Conservation (phyloP, 495 filamentous ascomycete genomes). For the Neurospora sp. region DNA sequence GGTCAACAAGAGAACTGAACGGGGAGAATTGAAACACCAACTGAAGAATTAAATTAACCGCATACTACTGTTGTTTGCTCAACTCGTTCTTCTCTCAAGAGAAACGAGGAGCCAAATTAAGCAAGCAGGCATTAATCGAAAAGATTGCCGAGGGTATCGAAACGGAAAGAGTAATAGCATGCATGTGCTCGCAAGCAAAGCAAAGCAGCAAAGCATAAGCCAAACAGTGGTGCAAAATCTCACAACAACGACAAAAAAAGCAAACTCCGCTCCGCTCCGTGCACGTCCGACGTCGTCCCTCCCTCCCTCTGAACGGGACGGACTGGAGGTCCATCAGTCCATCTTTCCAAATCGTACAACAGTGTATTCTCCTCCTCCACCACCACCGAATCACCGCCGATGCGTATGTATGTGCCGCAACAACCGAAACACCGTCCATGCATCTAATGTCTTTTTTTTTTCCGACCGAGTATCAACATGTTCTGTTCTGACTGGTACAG, state of each 20-base stretch:
- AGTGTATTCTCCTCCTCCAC: background rate
- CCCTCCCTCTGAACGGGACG: too few species aligned
- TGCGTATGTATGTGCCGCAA: background rate
- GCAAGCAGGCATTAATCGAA: background rate
- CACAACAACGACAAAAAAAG: background rate
- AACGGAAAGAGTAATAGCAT: background rate
- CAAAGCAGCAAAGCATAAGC: background rate
- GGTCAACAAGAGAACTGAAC: too few species aligned
- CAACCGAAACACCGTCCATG: background rate
- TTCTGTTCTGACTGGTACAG: background rate
- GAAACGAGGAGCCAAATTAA: background rate
- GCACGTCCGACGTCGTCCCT: background rate
- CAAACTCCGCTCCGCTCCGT: background rate
- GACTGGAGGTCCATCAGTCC: background rate
- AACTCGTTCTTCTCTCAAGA: background rate
- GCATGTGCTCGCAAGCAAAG: background rate
- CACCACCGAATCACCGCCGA: background rate
- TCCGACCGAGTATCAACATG: background rate
- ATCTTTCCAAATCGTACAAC: background rate
- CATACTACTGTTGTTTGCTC: background rate
- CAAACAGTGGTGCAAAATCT: background rate
- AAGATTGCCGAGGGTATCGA: background rate
- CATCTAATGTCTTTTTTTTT: background rate
- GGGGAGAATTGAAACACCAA: background rate
- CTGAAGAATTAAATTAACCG: background rate